Base-by-base conservation (phyloP, 1,284 basidiomycete species). In the Flammula alnicola region DNA sequence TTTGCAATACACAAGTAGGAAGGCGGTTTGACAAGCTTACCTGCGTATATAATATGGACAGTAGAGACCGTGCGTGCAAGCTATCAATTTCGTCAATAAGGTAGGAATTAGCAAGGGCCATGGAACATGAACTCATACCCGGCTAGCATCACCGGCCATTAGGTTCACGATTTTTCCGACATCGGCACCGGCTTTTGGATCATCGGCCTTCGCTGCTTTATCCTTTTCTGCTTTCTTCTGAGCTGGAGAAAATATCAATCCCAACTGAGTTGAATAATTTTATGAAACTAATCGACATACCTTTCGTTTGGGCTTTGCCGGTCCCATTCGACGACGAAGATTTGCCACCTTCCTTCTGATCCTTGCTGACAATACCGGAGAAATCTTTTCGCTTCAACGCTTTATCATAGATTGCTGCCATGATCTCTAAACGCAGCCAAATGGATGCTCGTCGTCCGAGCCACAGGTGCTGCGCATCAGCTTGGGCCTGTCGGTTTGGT, bases 341-440 rank as follows among this genome's bases (percentile, higher is more conserved):
- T 20, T 52, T 54, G 1, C 40, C 54, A n/a, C 53, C 58, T 14
- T 64, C 63, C 41, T 55, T 44, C 41, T 76, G 76, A 23, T 78
- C 75, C 59, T 73, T 80, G 38, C 83, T 77, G 1, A 90, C 72
- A 20, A 93, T 76, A 0, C 93, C 93, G 0, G 89, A 89, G 49
- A 87, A 86, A 66, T 97, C 93, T 63, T 86, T 88, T 20, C 93
- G 76, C 64, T 88, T 88, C 32, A 97, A 73, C 0, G 94, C 87
- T 67, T 97, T 97, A 65, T 94, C 89, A 62, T 95, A 98, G 46
- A 97, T 89, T 0, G 88, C 76, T 0, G 88, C 80, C 77, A 89
- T 93, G 11, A 95, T 76, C 67, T 88, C 84, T 4, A 81, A 77
- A 12, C 87, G 81, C 17, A 89, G 80, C 16, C 90, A 75, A 9